Evolutionary conservation across 225 moss, liverwort and hornwort genomes (phyloP), one percentile per base, ranked within the genome.

Genomic region (Physcomitrellopsis africana): DNA sequence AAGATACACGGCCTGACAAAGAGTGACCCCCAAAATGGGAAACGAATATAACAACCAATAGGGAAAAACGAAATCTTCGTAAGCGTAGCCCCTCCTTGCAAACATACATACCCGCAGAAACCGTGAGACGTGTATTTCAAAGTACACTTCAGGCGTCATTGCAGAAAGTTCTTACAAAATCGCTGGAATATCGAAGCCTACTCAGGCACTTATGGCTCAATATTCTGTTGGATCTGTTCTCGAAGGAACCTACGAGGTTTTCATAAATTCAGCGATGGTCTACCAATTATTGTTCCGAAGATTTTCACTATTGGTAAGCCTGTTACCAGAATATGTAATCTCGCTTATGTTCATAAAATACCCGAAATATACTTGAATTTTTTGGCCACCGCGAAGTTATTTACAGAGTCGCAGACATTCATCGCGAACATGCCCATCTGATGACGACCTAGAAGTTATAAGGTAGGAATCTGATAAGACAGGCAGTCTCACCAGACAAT

Each of bases 401-500:
- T 62, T 65, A 76, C 44, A 76, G 20, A 51, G 58, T 48, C 55
- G 66, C 32, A 84, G 41, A 73, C 81, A 79, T 84, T 67, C 72
- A 66, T 64, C 76, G 71, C 49, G 58, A 37, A 52, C 58, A 68
- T 70, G 73, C 70, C 70, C 82, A 77, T 71, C 59, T 70, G 63
- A 46, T 77, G 11, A 76, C 60, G 47, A 59, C 56, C 77, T 80
- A 81, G 45, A 66, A 80, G 53, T 60, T 44, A 74, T 37, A 60
- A 22, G 58, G 73, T 56, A 77, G 62, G 77, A 76, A 42, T 76
- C 60, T 52, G 60, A 76, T 52, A 18, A 80, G 80, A 68, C 81
- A 65, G 77, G 84, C 77, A 82, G 80, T 80, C 78, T 88, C 91
- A 83, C 92, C 96, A 79, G 92, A 89, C 82, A 90, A 91, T 83